Percentiles rank a stretch among this genome's conserved stretches.
Conservation (phyloP, 1,284 basidiomycete genomes). For the Ustilago crameri region DNA sequence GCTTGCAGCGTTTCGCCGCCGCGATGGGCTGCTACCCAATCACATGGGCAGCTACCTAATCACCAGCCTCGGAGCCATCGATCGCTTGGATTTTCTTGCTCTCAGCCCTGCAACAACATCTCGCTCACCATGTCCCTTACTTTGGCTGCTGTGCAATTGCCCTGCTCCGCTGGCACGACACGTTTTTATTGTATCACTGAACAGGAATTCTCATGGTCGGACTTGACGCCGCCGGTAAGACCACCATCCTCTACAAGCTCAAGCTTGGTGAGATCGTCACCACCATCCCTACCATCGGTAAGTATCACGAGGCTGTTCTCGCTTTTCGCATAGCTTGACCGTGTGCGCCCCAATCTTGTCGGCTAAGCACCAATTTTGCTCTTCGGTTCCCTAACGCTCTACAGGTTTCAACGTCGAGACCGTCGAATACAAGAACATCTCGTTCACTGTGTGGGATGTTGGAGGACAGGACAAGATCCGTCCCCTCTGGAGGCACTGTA, state of each 20-base stretch:
- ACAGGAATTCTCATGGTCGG: constrained; percentile 77
- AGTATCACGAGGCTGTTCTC: constrained; percentile 5
- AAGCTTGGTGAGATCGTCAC: constrained; percentile 99
- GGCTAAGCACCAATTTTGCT: not conserved
- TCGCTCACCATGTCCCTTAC: constrained; percentile 3
- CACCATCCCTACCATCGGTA: constrained; percentile 92
- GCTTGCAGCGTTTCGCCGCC: not conserved
- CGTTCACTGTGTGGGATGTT: constrained; percentile 99
- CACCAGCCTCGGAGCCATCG: constrained; percentile 1
- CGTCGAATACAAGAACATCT: constrained; percentile 99
- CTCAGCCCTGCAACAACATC: not conserved
- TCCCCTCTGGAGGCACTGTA: constrained; percentile 95
- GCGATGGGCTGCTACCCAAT: too few species aligned
- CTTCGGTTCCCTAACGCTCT: not conserved
- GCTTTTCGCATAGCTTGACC: not conserved
- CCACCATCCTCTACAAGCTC: constrained; percentile 94
- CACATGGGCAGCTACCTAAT: too few species aligned
- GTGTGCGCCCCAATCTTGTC: not conserved
- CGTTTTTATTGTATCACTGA: not conserved
- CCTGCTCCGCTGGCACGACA: not conserved
- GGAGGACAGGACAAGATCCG: constrained; percentile 79
- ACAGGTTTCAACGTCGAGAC: constrained; percentile 85
- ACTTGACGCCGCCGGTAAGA: constrained; percentile 89
- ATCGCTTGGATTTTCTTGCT: constrained; percentile 5
- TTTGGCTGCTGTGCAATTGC: not conserved